phyloP scores from a whole-genome alignment of 371 early-diverging fungal species.

The Lichtheimia corymbifera region DNA sequence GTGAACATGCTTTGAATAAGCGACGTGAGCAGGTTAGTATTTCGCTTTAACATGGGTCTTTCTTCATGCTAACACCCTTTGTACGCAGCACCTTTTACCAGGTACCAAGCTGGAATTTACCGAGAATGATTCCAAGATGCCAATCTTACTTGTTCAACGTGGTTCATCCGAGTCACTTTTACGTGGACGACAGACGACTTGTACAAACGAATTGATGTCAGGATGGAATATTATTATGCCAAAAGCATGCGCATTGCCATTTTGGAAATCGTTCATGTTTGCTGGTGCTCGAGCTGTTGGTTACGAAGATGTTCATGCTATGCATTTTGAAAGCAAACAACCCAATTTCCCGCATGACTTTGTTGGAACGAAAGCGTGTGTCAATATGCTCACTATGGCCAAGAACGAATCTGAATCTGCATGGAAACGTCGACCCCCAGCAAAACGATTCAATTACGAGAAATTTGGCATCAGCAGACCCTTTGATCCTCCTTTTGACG shows the following conservation, averaged over 20 bases:
- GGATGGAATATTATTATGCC: constrained; percentile 90
- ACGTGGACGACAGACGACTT: constrained; percentile 16
- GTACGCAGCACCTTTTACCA: constrained; percentile 35
- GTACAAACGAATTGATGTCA: constrained; percentile 24
- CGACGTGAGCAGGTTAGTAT: constrained; percentile 57
- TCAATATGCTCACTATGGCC: constrained; percentile 12
- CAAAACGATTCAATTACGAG: constrained; percentile 71
- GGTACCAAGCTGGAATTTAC: constrained; percentile 53
- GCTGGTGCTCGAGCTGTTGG: constrained; percentile 86
- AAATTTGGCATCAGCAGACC: constrained; percentile 65
- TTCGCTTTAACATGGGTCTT: too few relatives aligned
- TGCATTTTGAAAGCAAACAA: constrained; percentile 58
- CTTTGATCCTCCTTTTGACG: constrained; percentile 61
- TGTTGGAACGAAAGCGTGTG: constrained; percentile 61
- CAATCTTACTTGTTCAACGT: constrained; percentile 81
- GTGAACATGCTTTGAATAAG: constrained; percentile 70
- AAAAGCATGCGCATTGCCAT: constrained; percentile 76
- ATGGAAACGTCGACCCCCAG: constrained; percentile 65
- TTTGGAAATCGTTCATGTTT: constrained; percentile 90
- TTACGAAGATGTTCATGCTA: constrained; percentile 52
- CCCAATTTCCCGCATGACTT: constrained; percentile 64
- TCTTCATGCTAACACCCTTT: not conserved
- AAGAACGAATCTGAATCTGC: constrained; percentile 34
- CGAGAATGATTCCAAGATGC: constrained; percentile 65
- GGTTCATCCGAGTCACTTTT: not conserved